Evolutionary conservation across 106 monocot species (phyloP).

Genomic region (Phalaenopsis aphrodite): DNA sequence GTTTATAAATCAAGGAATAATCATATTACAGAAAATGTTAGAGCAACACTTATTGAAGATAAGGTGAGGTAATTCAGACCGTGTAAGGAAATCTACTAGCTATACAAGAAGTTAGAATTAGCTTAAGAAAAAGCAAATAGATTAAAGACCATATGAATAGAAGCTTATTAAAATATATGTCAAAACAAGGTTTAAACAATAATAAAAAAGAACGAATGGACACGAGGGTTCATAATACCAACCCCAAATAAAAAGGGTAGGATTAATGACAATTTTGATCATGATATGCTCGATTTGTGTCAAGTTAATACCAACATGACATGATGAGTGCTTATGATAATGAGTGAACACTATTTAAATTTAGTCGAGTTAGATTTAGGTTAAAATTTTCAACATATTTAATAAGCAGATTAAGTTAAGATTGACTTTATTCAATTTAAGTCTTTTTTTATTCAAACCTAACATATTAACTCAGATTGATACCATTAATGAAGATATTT

Average conservation of each 20-base stretch:
- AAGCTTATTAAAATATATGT: too few species aligned
- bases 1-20: too few species aligned
- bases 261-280: background rate
- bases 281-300: background rate
- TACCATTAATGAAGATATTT: background rate
- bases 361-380: background rate
- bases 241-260: background rate
- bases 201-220: background rate
- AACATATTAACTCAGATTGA: background rate
- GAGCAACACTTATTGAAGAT: too few species aligned
- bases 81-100: too few species aligned
- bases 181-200: too few species aligned
- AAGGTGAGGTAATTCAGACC: too few species aligned
- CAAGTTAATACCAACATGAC: background rate
- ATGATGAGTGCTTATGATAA: background rate
- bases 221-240: background rate
- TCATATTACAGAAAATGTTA: too few species aligned
- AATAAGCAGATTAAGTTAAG: background rate
- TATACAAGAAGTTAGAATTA: too few species aligned
- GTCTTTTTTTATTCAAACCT: background rate
- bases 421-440: background rate
- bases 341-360: background rate
- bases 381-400: background rate
- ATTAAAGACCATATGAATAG: too few species aligned
- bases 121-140: too few species aligned